Conservation (phyloP, 225 moss, liverwort and hornwort genomes). For the Bryoerythrophyllum caledonicum region DNA sequence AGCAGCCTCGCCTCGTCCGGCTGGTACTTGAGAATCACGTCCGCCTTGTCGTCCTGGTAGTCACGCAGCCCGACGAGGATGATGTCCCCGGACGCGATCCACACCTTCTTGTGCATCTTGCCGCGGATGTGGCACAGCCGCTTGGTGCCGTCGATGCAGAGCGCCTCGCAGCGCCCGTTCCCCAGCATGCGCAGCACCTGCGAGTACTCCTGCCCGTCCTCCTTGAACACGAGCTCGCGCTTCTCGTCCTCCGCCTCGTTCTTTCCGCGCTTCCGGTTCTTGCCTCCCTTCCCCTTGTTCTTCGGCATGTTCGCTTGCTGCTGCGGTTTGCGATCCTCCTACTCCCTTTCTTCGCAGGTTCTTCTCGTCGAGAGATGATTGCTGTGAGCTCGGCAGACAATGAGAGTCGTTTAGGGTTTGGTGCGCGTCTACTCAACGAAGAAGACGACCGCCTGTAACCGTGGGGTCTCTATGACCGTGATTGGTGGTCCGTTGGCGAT, state of each 20-base stretch:
- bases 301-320: conserved; percentile 61
- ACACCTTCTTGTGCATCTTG: conserved; percentile 91
- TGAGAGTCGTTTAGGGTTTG: background rate
- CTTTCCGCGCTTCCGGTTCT: conserved; percentile 81
- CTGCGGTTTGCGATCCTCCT: background rate
- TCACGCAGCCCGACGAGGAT: conserved; percentile 73
- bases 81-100: conserved; percentile 79
- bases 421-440: background rate
- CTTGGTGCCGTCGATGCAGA: conserved; percentile 78
- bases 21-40: conserved; percentile 74
- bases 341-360: background rate
- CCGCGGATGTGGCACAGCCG: conserved; percentile 77
- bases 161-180: conserved; percentile 78
- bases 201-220: conserved; percentile 82
- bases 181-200: conserved; percentile 80
- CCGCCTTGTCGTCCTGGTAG: conserved; percentile 76
- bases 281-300: conserved; percentile 88
- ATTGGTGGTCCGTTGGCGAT: background rate
- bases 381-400: background rate
- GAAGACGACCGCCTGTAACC: background rate
- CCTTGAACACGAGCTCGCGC: conserved; percentile 81
- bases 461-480: background rate
- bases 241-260: conserved; percentile 87
- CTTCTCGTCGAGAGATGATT: too few relatives aligned
- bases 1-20: conserved; percentile 65